These are phyloP conservation scores for Diaporthe caulivora DNA, from an alignment of 2,329 filamentous ascomycete genomes.

Conservation along the genomic window DNA sequence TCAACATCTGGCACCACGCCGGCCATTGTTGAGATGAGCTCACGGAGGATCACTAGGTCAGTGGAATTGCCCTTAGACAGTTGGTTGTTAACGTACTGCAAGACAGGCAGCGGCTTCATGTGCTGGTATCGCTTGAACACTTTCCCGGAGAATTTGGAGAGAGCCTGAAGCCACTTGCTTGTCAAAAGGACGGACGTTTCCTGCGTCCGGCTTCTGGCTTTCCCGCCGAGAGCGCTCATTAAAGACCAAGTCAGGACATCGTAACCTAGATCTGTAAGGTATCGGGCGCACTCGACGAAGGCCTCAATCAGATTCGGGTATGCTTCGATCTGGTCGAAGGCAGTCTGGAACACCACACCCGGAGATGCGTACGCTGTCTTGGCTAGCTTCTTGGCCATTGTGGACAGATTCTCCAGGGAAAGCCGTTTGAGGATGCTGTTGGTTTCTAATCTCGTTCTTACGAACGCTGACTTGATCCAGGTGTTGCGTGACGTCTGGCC, in stretches of 20 bases:
- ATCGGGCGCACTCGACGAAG: constrained; percentile 93
- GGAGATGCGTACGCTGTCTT: constrained; percentile 94
- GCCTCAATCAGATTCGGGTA: constrained; percentile 96
- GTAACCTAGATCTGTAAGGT: constrained; percentile 92
- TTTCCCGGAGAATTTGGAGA: constrained; percentile 91
- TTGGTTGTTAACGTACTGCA: constrained; percentile 91
- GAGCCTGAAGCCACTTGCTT: constrained; percentile 90
- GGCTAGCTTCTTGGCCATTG: constrained; percentile 88
- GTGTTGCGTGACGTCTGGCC: constrained; percentile 82
- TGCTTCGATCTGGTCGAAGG: constrained; percentile 89
- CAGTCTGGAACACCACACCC: constrained; percentile 90
- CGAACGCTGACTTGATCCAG: constrained; percentile 83
- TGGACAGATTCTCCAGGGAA: constrained; percentile 85
- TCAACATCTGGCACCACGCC: constrained; percentile 89
- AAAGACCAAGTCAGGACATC: constrained; percentile 95
- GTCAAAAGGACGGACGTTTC: constrained; percentile 77
- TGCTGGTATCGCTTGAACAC: constrained; percentile 88
- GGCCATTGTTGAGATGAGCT: constrained; percentile 92
- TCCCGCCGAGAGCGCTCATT: constrained; percentile 77
- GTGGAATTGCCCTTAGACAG: constrained; percentile 86
- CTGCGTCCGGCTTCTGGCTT: constrained; percentile 73
- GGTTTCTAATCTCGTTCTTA: constrained; percentile 81
- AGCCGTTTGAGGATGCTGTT: constrained; percentile 89
- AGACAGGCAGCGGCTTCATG: constrained; percentile 85
- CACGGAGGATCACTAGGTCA: constrained; percentile 90